Evolutionary conservation across 139 green algal species (phyloP).

Genomic region (Tetradesmus obliquus): DNA sequence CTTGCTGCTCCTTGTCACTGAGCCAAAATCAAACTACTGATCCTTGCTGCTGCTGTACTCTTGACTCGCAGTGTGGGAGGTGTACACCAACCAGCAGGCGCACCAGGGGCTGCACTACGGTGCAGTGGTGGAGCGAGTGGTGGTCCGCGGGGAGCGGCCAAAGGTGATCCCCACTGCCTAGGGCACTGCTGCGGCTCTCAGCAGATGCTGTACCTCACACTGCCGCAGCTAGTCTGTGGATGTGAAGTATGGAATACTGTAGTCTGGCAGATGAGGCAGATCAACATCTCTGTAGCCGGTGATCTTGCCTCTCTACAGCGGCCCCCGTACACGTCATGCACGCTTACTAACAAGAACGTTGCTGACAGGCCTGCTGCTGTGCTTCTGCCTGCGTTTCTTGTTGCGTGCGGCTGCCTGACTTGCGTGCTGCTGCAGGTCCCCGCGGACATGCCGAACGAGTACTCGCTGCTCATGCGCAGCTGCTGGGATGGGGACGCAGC

Average conservation of each 20-base stretch:
- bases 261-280: too few relatives aligned
- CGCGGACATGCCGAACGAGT: background rate
- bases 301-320: too few relatives aligned
- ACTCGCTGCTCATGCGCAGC: constrained; percentile 24
- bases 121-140: constrained; percentile 22
- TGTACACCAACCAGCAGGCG: constrained; percentile 26
- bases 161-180: background rate
- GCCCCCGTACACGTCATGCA: too few relatives aligned
- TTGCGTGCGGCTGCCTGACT: background rate
- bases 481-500: constrained; percentile 26
- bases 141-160: constrained; percentile 27
- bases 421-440: background rate
- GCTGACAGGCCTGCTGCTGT: background rate
- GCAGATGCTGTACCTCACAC: too few relatives aligned
- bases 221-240: too few relatives aligned
- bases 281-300: too few relatives aligned
- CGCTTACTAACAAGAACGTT: too few relatives aligned
- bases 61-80: constrained; percentile 29
- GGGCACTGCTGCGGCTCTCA: too few relatives aligned
- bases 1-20: background rate
- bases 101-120: constrained; percentile 19
- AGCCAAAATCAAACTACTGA: background rate
- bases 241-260: too few relatives aligned
- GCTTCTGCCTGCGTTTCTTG: too few relatives aligned
- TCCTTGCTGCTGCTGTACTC: background rate